These are phyloP conservation scores for Crithidia thermophila DNA, from an alignment of 208 protist genomes.

Conservation along the genomic window DNA sequence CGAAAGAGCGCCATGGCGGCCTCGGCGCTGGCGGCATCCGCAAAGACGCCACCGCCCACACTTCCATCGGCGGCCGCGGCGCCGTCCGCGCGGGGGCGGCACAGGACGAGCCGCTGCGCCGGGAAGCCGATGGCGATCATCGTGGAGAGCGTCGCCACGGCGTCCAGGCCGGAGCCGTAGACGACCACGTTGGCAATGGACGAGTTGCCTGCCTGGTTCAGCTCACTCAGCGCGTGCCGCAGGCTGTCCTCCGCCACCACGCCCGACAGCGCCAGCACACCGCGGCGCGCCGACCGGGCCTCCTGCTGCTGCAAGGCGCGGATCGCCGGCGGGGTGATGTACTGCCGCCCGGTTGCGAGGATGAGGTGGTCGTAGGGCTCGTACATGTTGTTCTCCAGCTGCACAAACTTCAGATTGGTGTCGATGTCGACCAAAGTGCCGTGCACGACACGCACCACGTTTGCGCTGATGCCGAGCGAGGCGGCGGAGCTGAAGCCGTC, in stretches of 20 bases:
- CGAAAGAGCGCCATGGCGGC: conserved; percentile 62
- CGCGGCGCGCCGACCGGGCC: conserved; percentile 39
- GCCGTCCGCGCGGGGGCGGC: conserved; percentile 43
- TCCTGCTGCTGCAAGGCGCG: conserved; percentile 68
- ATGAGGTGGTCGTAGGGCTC: conserved; percentile 93
- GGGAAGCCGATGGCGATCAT: conserved; percentile 78
- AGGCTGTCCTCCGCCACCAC: conserved; percentile 61
- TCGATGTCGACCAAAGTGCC: conserved; percentile 90
- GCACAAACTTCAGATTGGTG: conserved; percentile 74
- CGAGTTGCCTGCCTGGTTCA: conserved; percentile 63
- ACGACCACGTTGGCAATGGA: conserved; percentile 80
- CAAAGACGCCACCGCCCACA: conserved; percentile 17
- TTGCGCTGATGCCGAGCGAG: conserved; percentile 23
- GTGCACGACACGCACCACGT: conserved; percentile 65
- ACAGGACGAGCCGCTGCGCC: conserved; percentile 78
- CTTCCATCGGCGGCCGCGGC: conserved; percentile 11
- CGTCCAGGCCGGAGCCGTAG: conserved; percentile 87
- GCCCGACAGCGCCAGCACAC: conserved; percentile 66
- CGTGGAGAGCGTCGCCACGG: conserved; percentile 62
- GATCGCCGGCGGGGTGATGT: conserved; percentile 69
- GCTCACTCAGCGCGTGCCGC: conserved; percentile 57
- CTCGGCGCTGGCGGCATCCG: conserved; percentile 56
- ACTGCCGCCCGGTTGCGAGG: conserved; percentile 87
- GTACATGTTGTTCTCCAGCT: conserved; percentile 82
- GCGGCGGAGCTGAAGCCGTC: conserved; percentile 13